phyloP scores from a whole-genome alignment of 768 basidiomycete species.

The Ephemerocybe angulata region DNA sequence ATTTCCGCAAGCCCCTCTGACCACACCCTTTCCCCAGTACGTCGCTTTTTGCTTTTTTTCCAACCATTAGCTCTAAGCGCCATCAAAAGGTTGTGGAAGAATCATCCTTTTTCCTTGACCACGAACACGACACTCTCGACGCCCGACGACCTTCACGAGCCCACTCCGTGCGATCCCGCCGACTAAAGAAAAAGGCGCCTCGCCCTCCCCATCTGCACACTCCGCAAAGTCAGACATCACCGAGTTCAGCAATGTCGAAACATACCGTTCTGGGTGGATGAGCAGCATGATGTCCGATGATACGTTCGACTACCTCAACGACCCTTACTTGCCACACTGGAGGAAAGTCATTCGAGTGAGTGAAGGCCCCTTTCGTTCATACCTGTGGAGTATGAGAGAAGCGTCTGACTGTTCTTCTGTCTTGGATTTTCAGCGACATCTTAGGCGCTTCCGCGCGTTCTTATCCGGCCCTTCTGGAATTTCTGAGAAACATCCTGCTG shows the following conservation, averaged over 20 bases:
- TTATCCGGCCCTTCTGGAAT: not conserved
- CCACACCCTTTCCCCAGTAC: not conserved
- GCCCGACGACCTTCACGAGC: not conserved
- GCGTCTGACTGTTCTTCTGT: no score
- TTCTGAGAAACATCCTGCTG: not conserved
- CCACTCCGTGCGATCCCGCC: not conserved
- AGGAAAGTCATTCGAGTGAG: not conserved
- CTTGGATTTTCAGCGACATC: no score
- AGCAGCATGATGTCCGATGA: constrained; percentile 1
- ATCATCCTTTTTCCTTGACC: constrained; percentile 3
- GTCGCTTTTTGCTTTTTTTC: not conserved
- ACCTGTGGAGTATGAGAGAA: no score
- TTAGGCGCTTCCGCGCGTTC: not conserved
- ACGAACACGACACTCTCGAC: not conserved
- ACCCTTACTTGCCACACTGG: not conserved
- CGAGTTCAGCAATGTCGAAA: not conserved
- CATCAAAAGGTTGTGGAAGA: not conserved
- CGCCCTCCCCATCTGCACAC: not conserved
- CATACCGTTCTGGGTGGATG: constrained; percentile 1
- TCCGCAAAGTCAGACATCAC: not conserved
- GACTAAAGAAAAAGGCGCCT: not conserved
- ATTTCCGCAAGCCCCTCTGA: not conserved
- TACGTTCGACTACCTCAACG: constrained; percentile 3
- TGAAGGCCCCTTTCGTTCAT: no score
- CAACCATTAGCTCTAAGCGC: no score